Conservation (phyloP, 495 filamentous ascomycete species). For the Penicillium cataractarum region DNA sequence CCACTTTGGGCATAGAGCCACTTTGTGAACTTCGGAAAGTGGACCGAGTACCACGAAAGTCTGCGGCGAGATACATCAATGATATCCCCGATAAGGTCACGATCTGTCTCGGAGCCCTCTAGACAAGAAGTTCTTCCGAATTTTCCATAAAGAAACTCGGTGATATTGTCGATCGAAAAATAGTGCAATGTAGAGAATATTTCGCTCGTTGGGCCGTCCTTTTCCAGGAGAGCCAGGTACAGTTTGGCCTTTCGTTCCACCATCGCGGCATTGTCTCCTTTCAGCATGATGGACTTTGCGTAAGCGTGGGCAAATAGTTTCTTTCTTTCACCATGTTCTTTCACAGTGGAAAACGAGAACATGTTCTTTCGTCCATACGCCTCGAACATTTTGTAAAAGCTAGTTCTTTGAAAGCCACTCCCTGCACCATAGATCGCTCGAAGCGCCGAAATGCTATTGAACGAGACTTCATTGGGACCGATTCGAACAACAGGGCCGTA, state of each 20-base stretch:
- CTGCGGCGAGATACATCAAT: constrained; percentile 33
- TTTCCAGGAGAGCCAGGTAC: constrained; percentile 33
- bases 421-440: constrained; percentile 47
- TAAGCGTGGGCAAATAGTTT: constrained; percentile 45
- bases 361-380: constrained; percentile 40
- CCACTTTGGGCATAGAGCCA: constrained; percentile 39
- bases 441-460: constrained; percentile 32
- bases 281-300: constrained; percentile 35
- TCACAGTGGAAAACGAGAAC: constrained; percentile 36
- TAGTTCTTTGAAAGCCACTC: constrained; percentile 38
- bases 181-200: constrained; percentile 44
- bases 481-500: constrained; percentile 47
- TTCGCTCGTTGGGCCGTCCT: constrained; percentile 27
- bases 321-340: constrained; percentile 42
- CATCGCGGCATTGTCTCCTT: constrained; percentile 12
- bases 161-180: constrained; percentile 47
- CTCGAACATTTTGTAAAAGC: constrained; percentile 50
- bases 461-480: constrained; percentile 46
- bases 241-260: constrained; percentile 34
- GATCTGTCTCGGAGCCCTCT: constrained; percentile 21
- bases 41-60: constrained; percentile 41
- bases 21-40: constrained; percentile 35
- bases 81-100: constrained; percentile 37
- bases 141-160: constrained; percentile 29
- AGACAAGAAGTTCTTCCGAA: constrained; percentile 29